Evolutionary conservation across 495 filamentous ascomycete genomes (phyloP).

Genomic region (Penicillium paradoxum): DNA sequence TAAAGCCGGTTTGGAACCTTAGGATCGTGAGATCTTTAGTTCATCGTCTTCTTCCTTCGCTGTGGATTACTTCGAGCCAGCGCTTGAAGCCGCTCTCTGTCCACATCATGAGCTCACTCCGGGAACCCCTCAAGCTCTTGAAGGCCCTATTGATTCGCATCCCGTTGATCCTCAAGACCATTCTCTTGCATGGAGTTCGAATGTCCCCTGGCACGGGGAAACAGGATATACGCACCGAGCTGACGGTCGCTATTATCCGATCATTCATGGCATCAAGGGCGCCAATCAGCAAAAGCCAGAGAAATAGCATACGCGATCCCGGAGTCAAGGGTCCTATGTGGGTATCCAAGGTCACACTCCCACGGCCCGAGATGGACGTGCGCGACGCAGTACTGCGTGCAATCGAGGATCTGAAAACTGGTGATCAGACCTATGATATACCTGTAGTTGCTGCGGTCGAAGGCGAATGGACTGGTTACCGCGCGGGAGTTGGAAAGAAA

Average conservation of each 20-base stretch:
- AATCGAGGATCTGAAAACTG: constrained; percentile 57
- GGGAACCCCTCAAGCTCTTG: constrained; percentile 35
- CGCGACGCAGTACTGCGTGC: constrained; percentile 55
- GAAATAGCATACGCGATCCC: constrained; percentile 53
- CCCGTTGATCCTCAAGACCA: constrained; percentile 62
- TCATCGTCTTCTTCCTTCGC: not conserved
- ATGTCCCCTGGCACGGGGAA: constrained; percentile 64
- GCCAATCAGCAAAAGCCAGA: constrained; percentile 60
- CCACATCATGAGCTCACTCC: constrained; percentile 32
- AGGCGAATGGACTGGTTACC: constrained; percentile 84
- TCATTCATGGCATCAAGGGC: constrained; percentile 46
- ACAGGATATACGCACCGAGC: constrained; percentile 72
- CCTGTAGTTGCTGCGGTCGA: constrained; percentile 57
- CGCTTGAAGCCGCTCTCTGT: not conserved
- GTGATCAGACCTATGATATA: constrained; percentile 43
- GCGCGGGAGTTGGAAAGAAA: constrained; percentile 51
- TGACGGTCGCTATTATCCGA: constrained; percentile 67
- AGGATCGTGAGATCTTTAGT: not conserved
- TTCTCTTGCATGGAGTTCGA: constrained; percentile 61
- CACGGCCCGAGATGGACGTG: constrained; percentile 52
- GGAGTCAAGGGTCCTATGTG: constrained; percentile 76
- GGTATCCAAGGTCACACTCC: constrained; percentile 63
- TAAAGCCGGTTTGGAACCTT: constrained; percentile 18
- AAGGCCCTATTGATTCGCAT: constrained; percentile 51
- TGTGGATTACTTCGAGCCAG: not conserved